Conservation (phyloP, 306 rosid species). For the Sindora glabra region DNA sequence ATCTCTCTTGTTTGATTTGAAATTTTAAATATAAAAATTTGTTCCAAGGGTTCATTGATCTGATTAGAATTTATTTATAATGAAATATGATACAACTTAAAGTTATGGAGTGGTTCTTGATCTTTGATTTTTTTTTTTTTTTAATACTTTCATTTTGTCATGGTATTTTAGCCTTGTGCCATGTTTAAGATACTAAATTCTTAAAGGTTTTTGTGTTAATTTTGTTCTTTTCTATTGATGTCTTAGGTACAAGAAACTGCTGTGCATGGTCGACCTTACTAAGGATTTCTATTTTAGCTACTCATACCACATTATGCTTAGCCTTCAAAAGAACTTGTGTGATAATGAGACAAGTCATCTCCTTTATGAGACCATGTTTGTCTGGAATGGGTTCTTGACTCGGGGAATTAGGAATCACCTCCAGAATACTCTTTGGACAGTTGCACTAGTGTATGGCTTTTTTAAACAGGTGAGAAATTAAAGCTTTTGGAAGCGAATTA, state of each 20-base stretch:
- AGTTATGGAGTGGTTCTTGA: neutral
- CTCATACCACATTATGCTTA: slow-evolving; percentile 83
- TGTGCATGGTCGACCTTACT: slow-evolving; percentile 89
- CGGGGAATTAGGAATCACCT: slow-evolving; percentile 72
- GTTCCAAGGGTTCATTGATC: too few species aligned
- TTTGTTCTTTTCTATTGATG: neutral
- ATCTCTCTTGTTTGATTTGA: neutral
- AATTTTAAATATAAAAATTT: too few species aligned
- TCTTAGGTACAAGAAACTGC: slow-evolving; percentile 96
- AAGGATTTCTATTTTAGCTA: slow-evolving; percentile 99
- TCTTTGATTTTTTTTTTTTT: neutral
- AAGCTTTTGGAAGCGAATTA: too few species aligned
- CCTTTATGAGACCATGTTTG: slow-evolving; percentile 88
- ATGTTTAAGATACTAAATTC: slow-evolving; percentile 4
- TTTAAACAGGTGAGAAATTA: slow-evolving; percentile 73
- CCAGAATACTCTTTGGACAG: slow-evolving; percentile 85
- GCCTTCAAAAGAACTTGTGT: slow-evolving; percentile 81
- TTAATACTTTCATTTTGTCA: neutral
- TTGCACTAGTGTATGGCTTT: slow-evolving; percentile 91
- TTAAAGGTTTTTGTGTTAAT: neutral
- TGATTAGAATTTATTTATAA: neutral
- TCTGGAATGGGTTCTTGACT: slow-evolving; percentile 95
- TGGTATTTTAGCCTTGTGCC: neutral
- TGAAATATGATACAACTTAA: neutral
- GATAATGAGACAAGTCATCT: slow-evolving; percentile 47